Percentiles rank a stretch among this genome's conserved stretches.
phyloP scores from a whole-genome alignment of 2,329 filamentous ascomycete species.

The Talaromyces albobiverticillius region DNA sequence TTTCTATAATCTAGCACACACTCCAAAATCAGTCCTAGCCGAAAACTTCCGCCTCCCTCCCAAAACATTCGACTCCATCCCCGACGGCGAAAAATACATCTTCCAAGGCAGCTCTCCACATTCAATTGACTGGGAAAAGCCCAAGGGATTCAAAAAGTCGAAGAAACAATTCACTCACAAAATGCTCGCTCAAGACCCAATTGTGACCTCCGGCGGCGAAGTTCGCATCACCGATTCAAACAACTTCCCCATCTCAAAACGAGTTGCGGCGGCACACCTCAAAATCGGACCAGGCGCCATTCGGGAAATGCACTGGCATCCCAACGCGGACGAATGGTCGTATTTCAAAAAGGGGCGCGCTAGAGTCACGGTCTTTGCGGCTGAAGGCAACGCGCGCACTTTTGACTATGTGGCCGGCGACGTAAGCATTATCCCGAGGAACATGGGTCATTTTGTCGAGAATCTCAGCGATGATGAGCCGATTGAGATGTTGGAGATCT shows the following conservation, averaged over 20 bases:
- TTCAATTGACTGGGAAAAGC: constrained; percentile 61
- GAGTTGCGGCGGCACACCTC: constrained; percentile 68
- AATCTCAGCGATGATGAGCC: constrained; percentile 70
- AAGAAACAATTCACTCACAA: constrained; percentile 67
- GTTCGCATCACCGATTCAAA: constrained; percentile 70
- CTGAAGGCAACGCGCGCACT: constrained; percentile 66
- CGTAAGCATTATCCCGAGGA: constrained; percentile 70
- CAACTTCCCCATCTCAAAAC: constrained; percentile 72
- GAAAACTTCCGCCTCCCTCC: constrained; percentile 72
- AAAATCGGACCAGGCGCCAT: constrained; percentile 67
- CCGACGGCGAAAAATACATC: constrained; percentile 67
- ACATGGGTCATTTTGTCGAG: constrained; percentile 78
- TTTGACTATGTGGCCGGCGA: constrained; percentile 74
- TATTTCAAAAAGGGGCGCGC: constrained; percentile 71
- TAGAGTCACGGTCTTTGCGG: constrained; percentile 71
- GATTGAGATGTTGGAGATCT: constrained; percentile 71
- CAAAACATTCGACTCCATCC: constrained; percentile 65
- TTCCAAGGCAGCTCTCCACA: constrained; percentile 66
- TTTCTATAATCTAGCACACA: constrained; percentile 61
- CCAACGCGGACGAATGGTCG: constrained; percentile 74
- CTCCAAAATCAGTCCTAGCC: constrained; percentile 66
- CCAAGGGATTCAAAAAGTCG: constrained; percentile 63
- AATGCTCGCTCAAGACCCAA: constrained; percentile 65
- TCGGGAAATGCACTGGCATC: constrained; percentile 80
- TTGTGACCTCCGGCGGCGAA: constrained; percentile 59